Evolutionary conservation across 805 yeast genomes (phyloP).

Genomic region (Starmera caribaea): DNA sequence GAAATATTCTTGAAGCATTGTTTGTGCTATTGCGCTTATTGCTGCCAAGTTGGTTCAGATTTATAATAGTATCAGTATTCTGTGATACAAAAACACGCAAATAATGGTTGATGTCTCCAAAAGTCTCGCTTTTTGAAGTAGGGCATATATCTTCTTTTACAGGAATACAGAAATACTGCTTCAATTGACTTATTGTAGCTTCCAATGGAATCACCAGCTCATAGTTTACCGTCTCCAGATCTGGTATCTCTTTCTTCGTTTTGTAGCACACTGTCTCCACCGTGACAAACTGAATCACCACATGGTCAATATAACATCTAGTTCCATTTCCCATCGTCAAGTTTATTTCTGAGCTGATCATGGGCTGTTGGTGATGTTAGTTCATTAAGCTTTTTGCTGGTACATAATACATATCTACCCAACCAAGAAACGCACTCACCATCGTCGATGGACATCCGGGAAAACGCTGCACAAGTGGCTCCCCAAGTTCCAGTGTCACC

Average conservation of each 20-base stretch:
- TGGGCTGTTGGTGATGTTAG: no score
- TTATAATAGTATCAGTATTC: constrained; percentile 4
- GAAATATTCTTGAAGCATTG: constrained; percentile 9
- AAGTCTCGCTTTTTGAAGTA: constrained; percentile 37
- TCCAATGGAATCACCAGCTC: constrained; percentile 26
- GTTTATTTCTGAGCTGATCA: no score
- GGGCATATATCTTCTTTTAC: constrained; percentile 43
- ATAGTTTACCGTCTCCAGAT: constrained; percentile 20
- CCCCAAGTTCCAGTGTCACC: no score
- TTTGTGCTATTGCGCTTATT: no score
- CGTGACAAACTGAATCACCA: constrained; percentile 40
- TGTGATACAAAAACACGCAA: constrained; percentile 26
- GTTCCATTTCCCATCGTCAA: no score
- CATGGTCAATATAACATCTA: constrained; percentile 24
- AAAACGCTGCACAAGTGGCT: no score
- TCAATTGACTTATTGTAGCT: constrained; percentile 40
- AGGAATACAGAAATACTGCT: constrained; percentile 49
- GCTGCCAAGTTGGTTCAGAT: no score
- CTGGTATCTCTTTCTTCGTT: constrained; percentile 24
- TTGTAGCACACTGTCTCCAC: constrained; percentile 37
- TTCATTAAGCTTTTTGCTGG: no score
- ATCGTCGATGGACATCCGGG: no score
- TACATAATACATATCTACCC: no score
- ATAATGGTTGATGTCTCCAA: constrained; percentile 38
- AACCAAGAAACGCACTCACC: no score